These are phyloP conservation scores for Candida sp. DNA, from an alignment of 1,139 yeast genomes.

Conservation along the genomic window DNA sequence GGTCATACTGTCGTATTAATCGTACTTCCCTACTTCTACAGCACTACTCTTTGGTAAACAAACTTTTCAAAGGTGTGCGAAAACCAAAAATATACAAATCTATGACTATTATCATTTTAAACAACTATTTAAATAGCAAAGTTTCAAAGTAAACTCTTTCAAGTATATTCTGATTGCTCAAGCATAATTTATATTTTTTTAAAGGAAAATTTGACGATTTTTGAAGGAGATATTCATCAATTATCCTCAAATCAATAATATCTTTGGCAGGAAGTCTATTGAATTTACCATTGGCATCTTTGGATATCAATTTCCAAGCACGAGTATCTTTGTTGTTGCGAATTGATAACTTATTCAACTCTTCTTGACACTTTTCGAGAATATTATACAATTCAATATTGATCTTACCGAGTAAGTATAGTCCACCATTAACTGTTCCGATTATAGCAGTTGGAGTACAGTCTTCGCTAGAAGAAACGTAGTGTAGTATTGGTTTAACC, in stretches of 20 bases:
- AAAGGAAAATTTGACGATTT: background rate
- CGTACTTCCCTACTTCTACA: background rate
- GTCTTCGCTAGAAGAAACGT: background rate
- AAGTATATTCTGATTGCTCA: background rate
- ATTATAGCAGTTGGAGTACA: slow-evolving; percentile 16
- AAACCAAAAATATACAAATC: background rate
- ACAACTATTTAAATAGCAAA: background rate
- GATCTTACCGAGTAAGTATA: slow-evolving; percentile 14
- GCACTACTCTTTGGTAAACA: background rate
- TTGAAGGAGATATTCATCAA: slow-evolving; percentile 15
- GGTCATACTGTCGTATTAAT: background rate
- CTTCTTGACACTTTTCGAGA: slow-evolving; percentile 13
- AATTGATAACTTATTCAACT: slow-evolving; percentile 7
- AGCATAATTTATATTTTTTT: background rate
- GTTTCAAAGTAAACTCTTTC: slow-evolving; percentile 2
- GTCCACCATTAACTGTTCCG: slow-evolving; percentile 37
- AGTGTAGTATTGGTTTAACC: slow-evolving; percentile 9
- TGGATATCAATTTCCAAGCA: slow-evolving; percentile 4
- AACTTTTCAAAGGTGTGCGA: background rate
- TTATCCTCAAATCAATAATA: slow-evolving; percentile 13
- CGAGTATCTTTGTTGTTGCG: background rate
- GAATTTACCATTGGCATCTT: slow-evolving; percentile 8
- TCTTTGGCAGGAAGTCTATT: slow-evolving; percentile 4
- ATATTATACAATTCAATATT: background rate
- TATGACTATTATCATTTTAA: background rate